Base-by-base conservation (phyloP, 225 moss, liverwort and hornwort species). In the Polytrichum formosum region DNA sequence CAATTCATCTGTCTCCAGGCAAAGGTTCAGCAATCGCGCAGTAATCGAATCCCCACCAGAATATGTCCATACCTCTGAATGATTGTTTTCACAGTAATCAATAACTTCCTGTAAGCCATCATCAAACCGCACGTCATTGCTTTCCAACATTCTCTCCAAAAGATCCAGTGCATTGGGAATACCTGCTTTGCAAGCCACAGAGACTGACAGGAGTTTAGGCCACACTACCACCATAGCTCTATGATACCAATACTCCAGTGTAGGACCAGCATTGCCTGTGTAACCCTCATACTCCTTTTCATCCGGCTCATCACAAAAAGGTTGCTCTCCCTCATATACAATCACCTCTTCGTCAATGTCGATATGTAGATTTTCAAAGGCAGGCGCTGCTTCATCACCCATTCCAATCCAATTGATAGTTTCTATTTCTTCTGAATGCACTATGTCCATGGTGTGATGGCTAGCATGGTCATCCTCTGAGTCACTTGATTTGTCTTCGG, bases 11-110 rank as follows among this genome's bases (percentile, higher is more conserved):
- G 20, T 54, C 33, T 22, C 16, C n/a, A 69, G 53, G 35, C 56
- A 82, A 28, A 75, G 22, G 30, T 75, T 58, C 65, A 82, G 10
- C 65, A 79, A 60, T 27, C 74, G 23, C 53, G 60, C 66, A 61
- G 53, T 28, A 16, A 53, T 69, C 3, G 37, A 9, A 21, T 64
- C 22, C 8, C 20, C 7, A 4, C 25, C 17, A 22, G 27, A 22
- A 33, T 26, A 18, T n/a, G 18, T n/a, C 33, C 19, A 56, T 1
- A 61, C 60, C 60, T 6, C 59, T 18, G 19, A 21, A 62, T 46
- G 4, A 8, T 30, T 68, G 7, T 28, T 21, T 68, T 80, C 63
- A 29, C 69, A 73, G 53, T 55, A 46, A 55, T 64, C 68, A 66
- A 80, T 7, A 17, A 70, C 61, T 30, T 76, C 72, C 18, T 17